These are phyloP conservation scores for Kokia cookei DNA, from an alignment of 441 rosid species.

Conservation along the genomic window DNA sequence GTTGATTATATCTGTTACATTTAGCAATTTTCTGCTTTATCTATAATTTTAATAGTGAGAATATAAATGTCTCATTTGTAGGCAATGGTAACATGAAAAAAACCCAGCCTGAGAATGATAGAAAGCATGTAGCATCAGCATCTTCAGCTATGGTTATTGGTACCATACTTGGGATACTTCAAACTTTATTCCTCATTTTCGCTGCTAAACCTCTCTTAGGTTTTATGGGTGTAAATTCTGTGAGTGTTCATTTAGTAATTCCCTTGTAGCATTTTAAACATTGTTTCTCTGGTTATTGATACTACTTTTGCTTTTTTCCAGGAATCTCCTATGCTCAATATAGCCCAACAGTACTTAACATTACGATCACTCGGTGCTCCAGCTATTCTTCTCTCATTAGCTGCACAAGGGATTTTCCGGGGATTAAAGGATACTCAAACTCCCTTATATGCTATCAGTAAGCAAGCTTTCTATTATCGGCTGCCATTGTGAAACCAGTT, in stretches of 20 bases:
- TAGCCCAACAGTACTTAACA: conserved; percentile 23
- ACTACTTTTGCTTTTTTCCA: neutral
- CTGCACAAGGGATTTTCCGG: conserved; percentile 50
- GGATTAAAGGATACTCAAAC: conserved; percentile 56
- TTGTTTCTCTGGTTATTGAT: neutral
- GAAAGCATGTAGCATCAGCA: conserved; percentile 27
- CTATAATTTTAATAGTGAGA: conserved; percentile 5
- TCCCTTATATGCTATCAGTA: conserved; percentile 42
- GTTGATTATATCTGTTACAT: neutral
- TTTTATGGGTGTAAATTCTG: conserved; percentile 28
- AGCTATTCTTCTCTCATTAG: conserved; percentile 48
- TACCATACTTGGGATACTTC: conserved; percentile 26
- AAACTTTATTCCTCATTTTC: conserved; percentile 22
- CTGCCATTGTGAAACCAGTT: neutral
- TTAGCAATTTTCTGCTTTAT: neutral
- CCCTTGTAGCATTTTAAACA: neutral
- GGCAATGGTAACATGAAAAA: neutral
- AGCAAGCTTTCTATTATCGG: conserved; percentile 2
- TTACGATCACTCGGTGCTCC: conserved; percentile 56
- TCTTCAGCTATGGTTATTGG: conserved; percentile 31
- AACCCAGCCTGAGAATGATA: neutral
- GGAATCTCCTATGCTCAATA: conserved; percentile 27
- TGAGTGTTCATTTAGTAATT: neutral
- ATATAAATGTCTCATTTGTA: neutral
- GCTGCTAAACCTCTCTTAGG: conserved; percentile 23